Evolutionary conservation across 2,329 filamentous ascomycete species (phyloP).

Genomic region (Colletotrichum ledebouriae): DNA sequence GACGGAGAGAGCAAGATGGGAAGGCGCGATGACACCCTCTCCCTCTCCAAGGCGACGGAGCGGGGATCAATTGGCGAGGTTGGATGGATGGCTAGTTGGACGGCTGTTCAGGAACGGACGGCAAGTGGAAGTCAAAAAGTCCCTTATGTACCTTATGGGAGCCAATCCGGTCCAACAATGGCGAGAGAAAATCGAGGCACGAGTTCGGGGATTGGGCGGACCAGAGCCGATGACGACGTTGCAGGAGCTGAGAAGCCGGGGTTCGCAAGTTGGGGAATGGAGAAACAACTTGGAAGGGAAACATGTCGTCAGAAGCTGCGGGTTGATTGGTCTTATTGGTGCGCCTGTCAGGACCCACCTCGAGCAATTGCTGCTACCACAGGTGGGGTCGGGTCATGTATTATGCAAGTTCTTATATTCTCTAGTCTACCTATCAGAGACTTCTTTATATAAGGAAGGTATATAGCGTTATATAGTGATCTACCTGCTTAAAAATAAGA

Average conservation of each 20-base stretch:
- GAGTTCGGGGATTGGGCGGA: conserved; percentile 34
- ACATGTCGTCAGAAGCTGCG: conserved; percentile 25
- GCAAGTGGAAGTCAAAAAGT: conserved; percentile 20
- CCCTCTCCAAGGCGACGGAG: conserved; percentile 30
- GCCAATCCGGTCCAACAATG: conserved; percentile 16
- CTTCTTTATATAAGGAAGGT: no score
- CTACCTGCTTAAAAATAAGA: no score
- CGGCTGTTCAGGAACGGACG: conserved; percentile 28
- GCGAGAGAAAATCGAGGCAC: neutral
- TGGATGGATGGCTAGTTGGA: conserved; percentile 20
- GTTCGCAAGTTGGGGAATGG: conserved; percentile 11
- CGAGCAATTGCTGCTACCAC: no score
- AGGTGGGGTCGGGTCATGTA: no score
- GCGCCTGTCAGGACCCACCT: conserved; percentile 31
- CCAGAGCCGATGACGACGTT: conserved; percentile 34
- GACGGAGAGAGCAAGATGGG: conserved; percentile 14
- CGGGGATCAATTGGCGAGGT: conserved; percentile 26
- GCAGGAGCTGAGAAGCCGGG: conserved; percentile 25
- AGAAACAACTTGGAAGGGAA: conserved; percentile 6
- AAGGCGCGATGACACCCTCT: conserved; percentile 29
- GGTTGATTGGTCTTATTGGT: conserved; percentile 27
- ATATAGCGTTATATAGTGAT: no score
- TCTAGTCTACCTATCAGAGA: no score
- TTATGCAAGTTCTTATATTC: no score
- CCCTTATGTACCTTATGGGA: neutral